Conservation (phyloP, 768 basidiomycete species). For the Udeniomyces megalosporus region DNA sequence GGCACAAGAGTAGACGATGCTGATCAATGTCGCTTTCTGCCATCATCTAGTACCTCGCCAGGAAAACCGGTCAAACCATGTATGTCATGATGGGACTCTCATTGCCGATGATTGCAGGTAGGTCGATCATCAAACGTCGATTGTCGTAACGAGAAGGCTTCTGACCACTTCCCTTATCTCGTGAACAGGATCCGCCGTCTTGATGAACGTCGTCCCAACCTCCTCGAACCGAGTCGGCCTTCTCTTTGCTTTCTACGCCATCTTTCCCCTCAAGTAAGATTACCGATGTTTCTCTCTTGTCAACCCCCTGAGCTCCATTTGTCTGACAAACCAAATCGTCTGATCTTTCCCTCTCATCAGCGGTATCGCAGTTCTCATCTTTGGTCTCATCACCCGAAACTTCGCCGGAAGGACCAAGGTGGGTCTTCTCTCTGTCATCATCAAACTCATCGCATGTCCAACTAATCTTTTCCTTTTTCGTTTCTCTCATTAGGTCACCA, state of each 20-base stretch:
- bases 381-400: background rate
- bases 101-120: background rate
- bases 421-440: too few relatives aligned
- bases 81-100: conserved; percentile 33
- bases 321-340: too few relatives aligned
- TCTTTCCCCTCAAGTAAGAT: background rate
- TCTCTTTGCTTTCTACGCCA: conserved; percentile 28
- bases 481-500: too few relatives aligned
- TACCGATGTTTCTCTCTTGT: too few relatives aligned
- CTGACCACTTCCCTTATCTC: background rate
- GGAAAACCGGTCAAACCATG: conserved; percentile 35
- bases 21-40: too few relatives aligned
- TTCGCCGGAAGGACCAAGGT: conserved; percentile 37
- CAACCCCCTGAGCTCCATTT: too few relatives aligned
- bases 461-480: too few relatives aligned
- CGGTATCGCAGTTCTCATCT: conserved; percentile 2
- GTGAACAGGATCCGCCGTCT: conserved; percentile 37
- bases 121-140: background rate
- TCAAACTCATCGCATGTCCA: too few relatives aligned
- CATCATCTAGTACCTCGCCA: conserved; percentile 34
- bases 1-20: too few relatives aligned
- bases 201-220: conserved; percentile 34
- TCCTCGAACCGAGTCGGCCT: conserved; percentile 36
- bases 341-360: too few relatives aligned
- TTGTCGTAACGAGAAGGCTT: too few relatives aligned